Conservation (phyloP, 73 alveolate species). For the Paramecium pentaurelia region DNA sequence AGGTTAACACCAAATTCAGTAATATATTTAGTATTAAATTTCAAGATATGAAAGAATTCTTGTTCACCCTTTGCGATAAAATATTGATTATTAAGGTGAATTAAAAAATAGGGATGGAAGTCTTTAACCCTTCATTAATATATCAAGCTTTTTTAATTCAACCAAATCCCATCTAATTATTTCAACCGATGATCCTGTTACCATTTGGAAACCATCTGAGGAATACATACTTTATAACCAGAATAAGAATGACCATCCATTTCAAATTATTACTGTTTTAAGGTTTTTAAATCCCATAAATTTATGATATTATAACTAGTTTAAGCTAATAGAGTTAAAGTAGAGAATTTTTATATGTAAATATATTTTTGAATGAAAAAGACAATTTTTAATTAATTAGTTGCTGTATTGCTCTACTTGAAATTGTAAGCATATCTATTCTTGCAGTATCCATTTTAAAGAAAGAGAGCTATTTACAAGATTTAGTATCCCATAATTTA, state of each 20-base stretch:
- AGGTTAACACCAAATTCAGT: not conserved
- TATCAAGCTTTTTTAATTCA: not conserved
- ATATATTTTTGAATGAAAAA: too few species aligned
- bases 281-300: not conserved
- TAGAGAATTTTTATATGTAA: too few species aligned
- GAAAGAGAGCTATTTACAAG: not conserved
- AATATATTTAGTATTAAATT: not conserved
- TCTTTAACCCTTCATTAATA: not conserved
- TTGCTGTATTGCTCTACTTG: not conserved
- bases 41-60: not conserved
- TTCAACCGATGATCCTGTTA: not conserved
- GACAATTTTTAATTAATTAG: too few species aligned
- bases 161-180: not conserved
- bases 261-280: not conserved
- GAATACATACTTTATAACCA: not conserved
- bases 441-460: not conserved
- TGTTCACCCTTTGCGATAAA: not conserved
- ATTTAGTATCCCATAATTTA: not conserved
- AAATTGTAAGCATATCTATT: not conserved
- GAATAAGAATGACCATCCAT: not conserved
- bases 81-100: not conserved
- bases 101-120: not conserved
- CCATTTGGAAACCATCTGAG: not conserved
- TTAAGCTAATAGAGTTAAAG: not conserved
- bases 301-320: not conserved